Evolutionary conservation across 2,329 filamentous ascomycete species (phyloP).

Genomic region (Alternaria gansuensis): DNA sequence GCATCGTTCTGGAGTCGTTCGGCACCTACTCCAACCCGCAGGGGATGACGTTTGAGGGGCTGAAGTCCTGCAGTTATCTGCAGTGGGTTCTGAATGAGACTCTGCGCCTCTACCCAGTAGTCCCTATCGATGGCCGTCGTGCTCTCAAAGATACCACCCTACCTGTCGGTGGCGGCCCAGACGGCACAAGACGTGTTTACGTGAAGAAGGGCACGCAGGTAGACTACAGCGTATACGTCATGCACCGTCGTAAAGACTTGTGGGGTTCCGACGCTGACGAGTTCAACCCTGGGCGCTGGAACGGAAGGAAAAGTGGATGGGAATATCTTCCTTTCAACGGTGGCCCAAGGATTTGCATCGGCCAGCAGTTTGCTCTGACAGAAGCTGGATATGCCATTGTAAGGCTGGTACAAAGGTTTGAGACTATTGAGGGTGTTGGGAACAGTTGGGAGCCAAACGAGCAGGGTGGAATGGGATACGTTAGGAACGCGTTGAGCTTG

Average conservation of each 20-base stretch:
- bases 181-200: slow-evolving; percentile 47
- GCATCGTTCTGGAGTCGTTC: slow-evolving; percentile 51
- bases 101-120: slow-evolving; percentile 48
- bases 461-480: slow-evolving; percentile 37
- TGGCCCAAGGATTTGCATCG: slow-evolving; percentile 46
- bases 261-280: slow-evolving; percentile 51
- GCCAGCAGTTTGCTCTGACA: slow-evolving; percentile 47
- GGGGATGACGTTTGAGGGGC: slow-evolving; percentile 53
- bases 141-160: slow-evolving; percentile 47
- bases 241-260: slow-evolving; percentile 50
- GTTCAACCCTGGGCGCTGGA: slow-evolving; percentile 50
- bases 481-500: slow-evolving; percentile 36
- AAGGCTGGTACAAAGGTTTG: slow-evolving; percentile 42
- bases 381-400: slow-evolving; percentile 44
- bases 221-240: slow-evolving; percentile 43
- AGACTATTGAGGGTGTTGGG: slow-evolving; percentile 36
- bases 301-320: slow-evolving; percentile 45
- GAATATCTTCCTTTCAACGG: slow-evolving; percentile 50
- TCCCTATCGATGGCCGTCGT: slow-evolving; percentile 44
- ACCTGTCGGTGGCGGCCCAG: slow-evolving; percentile 48
- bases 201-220: slow-evolving; percentile 42
- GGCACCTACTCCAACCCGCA: slow-evolving; percentile 53
- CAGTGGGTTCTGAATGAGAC: slow-evolving; percentile 48
- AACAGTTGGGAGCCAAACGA: slow-evolving; percentile 41
- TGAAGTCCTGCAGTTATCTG: slow-evolving; percentile 47